Conservation (phyloP, 345 rosid genomes). For the Pistacia atlantica region DNA sequence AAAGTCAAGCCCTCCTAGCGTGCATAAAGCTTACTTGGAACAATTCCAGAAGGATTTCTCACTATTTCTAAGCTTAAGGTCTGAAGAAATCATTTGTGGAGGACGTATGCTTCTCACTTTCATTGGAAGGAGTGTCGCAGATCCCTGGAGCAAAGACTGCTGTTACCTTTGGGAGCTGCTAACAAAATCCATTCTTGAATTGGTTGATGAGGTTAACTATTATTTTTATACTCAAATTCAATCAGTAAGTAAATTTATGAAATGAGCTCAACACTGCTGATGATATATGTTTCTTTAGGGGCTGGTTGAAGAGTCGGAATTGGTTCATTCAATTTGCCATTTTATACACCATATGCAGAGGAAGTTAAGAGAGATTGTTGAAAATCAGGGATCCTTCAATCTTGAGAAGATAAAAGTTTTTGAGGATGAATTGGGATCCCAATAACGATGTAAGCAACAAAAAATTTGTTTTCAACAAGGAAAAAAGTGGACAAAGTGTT, state of each 20-base stretch:
- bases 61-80: conserved; percentile 25
- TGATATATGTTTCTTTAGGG: conserved; percentile 26
- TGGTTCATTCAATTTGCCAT: conserved; percentile 40
- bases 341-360: conserved; percentile 32
- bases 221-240: background rate
- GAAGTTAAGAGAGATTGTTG: conserved; percentile 34
- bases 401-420: too few relatives aligned
- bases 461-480: too few relatives aligned
- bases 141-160: conserved; percentile 28
- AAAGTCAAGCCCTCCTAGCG: conserved; percentile 36
- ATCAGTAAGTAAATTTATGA: too few relatives aligned
- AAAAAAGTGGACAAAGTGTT: too few relatives aligned
- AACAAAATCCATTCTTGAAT: conserved; percentile 31
- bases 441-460: too few relatives aligned
- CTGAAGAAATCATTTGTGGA: background rate
- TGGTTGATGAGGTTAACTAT: conserved; percentile 36
- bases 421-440: too few relatives aligned
- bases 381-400: too few relatives aligned
- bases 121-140: conserved; percentile 33
- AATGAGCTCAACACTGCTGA: too few relatives aligned
- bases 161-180: conserved; percentile 29
- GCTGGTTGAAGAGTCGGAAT: conserved; percentile 33
- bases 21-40: conserved; percentile 35
- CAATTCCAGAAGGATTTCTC: conserved; percentile 55
- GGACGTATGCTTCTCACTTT: conserved; percentile 49